These are phyloP conservation scores for Citrullus colocynthis DNA, from an alignment of 306 rosid species.

Conservation along the genomic window DNA sequence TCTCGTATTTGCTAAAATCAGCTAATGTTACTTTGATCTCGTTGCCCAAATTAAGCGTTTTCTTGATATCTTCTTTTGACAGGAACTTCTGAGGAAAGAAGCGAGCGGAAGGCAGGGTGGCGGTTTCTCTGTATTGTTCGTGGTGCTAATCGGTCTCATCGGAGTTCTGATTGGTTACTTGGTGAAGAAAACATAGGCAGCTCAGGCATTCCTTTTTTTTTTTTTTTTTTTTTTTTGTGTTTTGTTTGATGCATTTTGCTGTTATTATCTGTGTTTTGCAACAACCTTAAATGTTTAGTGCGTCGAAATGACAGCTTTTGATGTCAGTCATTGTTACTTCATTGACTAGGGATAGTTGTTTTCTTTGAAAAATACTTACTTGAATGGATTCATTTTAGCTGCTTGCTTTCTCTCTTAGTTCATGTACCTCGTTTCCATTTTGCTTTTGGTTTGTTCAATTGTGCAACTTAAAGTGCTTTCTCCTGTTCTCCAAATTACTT, in stretches of 20 bases:
- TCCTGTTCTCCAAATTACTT: not conserved
- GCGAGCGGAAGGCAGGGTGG: constrained; percentile 9
- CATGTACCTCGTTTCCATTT: not conserved
- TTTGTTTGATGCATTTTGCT: not conserved
- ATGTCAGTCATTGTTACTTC: not conserved
- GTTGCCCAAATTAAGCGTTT: not conserved
- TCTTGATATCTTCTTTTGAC: not conserved
- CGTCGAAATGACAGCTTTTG: not conserved
- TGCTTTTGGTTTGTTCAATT: not conserved
- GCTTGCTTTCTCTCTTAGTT: not conserved
- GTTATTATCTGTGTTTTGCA: not conserved
- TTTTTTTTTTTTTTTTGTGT: not conserved
- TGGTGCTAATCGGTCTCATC: constrained; percentile 24
- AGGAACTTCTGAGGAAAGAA: constrained; percentile 28
- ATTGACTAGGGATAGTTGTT: not conserved
- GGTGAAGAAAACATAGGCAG: constrained; percentile 16
- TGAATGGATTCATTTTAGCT: not conserved
- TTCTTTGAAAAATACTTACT: not conserved
- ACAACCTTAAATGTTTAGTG: not conserved
- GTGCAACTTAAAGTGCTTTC: not conserved
- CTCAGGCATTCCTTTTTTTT: not conserved
- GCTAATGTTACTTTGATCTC: not conserved
- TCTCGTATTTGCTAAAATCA: not conserved
- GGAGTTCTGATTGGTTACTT: constrained; percentile 28
- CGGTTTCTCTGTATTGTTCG: constrained; percentile 22